Evolutionary conservation across 2,329 filamentous ascomycete genomes (phyloP).

Genomic region (Pseudogymnoascus sp.): DNA sequence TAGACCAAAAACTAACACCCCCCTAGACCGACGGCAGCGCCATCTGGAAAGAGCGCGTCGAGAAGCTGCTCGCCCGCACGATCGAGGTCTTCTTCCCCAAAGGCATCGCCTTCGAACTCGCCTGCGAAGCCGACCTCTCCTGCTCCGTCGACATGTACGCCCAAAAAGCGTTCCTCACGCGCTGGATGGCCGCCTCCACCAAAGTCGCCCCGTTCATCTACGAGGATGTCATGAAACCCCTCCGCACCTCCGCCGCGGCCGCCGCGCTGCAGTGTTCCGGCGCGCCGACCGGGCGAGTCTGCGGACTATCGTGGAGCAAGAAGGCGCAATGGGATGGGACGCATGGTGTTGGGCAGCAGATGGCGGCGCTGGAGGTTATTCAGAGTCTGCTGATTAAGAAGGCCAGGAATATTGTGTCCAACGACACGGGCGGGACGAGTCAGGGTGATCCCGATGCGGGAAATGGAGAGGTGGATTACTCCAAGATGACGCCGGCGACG

Average conservation of each 20-base stretch:
- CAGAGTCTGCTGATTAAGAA: constrained; percentile 32
- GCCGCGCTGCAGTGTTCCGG: constrained; percentile 52
- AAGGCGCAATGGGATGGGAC: constrained; percentile 48
- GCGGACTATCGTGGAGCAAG: constrained; percentile 53
- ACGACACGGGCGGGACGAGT: constrained; percentile 40
- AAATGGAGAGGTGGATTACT: constrained; percentile 12
- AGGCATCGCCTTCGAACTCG: constrained; percentile 56
- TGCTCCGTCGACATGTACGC: constrained; percentile 57
- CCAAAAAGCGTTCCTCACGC: constrained; percentile 55
- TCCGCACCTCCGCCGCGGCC: constrained; percentile 45
- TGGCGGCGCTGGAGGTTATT: constrained; percentile 59
- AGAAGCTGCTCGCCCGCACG: constrained; percentile 46
- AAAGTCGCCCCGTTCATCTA: constrained; percentile 56
- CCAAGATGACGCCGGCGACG: constrained; percentile 23
- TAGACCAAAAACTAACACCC: background rate
- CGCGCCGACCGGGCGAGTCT: constrained; percentile 49
- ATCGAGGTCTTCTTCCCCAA: constrained; percentile 47
- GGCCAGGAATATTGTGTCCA: constrained; percentile 29
- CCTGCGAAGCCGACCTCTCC: constrained; percentile 52
- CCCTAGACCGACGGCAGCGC: constrained; percentile 24
- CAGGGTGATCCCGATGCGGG: constrained; percentile 23
- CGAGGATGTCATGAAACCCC: constrained; percentile 42
- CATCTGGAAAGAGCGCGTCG: constrained; percentile 50
- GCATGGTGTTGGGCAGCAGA: constrained; percentile 61
- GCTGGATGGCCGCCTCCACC: constrained; percentile 54